A percentile compares a stretch with the other conserved stretches of the same genome.
Conservation (phyloP, 2,329 filamentous ascomycete genomes). For the Emydomyces testavorans region DNA sequence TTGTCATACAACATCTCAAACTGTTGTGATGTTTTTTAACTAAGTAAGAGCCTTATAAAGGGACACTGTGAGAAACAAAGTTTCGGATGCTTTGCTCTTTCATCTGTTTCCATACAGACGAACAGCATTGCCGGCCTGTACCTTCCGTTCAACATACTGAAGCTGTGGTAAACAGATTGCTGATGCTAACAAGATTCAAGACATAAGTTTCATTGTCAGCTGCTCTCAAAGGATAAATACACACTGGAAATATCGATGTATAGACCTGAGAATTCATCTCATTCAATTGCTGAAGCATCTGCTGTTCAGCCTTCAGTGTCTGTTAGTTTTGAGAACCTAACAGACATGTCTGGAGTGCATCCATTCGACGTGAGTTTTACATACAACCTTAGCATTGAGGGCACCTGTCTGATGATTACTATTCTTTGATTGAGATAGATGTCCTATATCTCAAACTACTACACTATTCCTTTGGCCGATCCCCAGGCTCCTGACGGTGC, state of each 20-base stretch:
- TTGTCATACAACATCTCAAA: not conserved
- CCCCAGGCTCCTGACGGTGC: conserved; percentile 16
- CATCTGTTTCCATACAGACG: not conserved
- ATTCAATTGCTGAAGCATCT: conserved; percentile 20
- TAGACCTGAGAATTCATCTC: not conserved
- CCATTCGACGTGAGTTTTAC: not conserved
- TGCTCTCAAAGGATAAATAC: no score
- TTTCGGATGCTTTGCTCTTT: not conserved
- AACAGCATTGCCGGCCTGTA: no score
- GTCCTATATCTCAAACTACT: not conserved
- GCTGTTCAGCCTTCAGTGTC: not conserved
- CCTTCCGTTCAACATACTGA: no score
- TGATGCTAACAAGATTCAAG: no score
- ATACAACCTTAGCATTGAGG: not conserved
- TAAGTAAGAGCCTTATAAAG: not conserved
- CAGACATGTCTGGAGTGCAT: not conserved
- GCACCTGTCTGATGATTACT: conserved; percentile 17
- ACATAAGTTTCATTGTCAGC: no score
- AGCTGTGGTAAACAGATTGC: no score
- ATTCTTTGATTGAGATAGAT: no score
- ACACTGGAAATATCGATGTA: conserved; percentile 9
- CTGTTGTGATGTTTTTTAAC: not conserved
- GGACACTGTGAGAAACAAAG: not conserved
- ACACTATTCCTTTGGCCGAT: conserved; percentile 13
- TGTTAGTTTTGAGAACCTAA: not conserved